Evolutionary conservation across 2,329 filamentous ascomycete genomes (phyloP).

Genomic region (Xylariaceae sp.): DNA sequence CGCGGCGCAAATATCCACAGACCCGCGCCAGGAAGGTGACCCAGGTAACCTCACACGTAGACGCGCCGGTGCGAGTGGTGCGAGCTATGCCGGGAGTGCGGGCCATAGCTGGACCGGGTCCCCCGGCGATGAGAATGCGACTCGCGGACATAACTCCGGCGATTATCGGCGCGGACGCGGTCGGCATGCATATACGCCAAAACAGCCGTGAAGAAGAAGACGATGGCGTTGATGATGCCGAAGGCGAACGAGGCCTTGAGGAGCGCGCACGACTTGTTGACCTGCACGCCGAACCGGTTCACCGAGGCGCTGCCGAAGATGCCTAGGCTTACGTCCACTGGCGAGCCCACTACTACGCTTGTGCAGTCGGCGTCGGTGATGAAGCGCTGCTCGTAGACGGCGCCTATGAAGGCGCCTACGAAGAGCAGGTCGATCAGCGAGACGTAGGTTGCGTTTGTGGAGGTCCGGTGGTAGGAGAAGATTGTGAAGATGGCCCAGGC

Average conservation of each 20-base stretch:
- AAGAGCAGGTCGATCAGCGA: constrained; percentile 57
- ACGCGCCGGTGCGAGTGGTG: constrained; percentile 48
- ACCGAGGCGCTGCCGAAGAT: constrained; percentile 52
- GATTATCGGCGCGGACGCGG: constrained; percentile 35
- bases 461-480: constrained; percentile 62
- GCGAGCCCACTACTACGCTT: constrained; percentile 45
- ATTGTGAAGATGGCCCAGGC: constrained; percentile 63
- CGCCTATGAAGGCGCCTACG: constrained; percentile 60
- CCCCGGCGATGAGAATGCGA: constrained; percentile 46
- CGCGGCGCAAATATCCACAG: not conserved
- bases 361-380: constrained; percentile 65
- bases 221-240: constrained; percentile 79
- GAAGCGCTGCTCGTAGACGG: constrained; percentile 55
- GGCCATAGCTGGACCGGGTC: constrained; percentile 41
- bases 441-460: constrained; percentile 58
- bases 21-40: not conserved
- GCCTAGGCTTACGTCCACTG: constrained; percentile 58
- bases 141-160: constrained; percentile 42
- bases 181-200: constrained; percentile 61
- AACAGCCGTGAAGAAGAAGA: constrained; percentile 74
- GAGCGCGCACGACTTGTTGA: constrained; percentile 82
- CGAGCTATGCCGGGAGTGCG: constrained; percentile 40
- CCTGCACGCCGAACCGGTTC: constrained; percentile 48
- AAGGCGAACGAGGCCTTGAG: constrained; percentile 87
- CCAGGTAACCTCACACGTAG: constrained; percentile 40